phyloP scores from a whole-genome alignment of 2,329 filamentous ascomycete genomes.

The Shiraia bambusicola region DNA sequence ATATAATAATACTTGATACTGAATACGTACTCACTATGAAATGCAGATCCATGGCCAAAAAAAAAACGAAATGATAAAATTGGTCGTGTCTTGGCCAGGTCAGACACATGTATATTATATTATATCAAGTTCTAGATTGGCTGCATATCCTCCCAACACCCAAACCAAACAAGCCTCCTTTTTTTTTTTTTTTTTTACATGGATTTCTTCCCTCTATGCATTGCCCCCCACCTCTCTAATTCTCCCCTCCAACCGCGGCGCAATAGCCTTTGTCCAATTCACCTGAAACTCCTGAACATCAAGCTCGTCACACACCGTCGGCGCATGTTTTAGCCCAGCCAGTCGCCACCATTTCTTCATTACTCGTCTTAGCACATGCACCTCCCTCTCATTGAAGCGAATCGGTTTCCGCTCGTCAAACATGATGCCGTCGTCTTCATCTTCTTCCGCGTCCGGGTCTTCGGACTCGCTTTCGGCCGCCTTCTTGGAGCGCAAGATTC shows the following conservation, averaged over 20 bases:
- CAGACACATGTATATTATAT: too few relatives aligned
- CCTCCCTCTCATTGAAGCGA: slow-evolving; percentile 40
- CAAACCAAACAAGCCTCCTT: too few relatives aligned
- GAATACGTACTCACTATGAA: too few relatives aligned
- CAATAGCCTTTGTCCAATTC: slow-evolving; percentile 79
- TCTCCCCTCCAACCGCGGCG: slow-evolving; percentile 74
- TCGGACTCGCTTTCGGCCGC: slow-evolving; percentile 24
- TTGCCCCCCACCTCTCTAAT: slow-evolving; percentile 55
- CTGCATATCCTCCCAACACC: too few relatives aligned
- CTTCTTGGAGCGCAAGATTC: slow-evolving; percentile 11
- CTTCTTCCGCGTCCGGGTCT: slow-evolving; percentile 41
- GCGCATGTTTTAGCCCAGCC: slow-evolving; percentile 60
- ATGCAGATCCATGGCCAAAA: too few relatives aligned
- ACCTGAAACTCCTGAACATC: slow-evolving; percentile 61
- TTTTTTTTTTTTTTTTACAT: too few relatives aligned
- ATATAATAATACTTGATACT: too few relatives aligned
- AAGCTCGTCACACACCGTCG: slow-evolving; percentile 56
- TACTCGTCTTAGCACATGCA: slow-evolving; percentile 67
- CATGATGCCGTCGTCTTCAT: slow-evolving; percentile 44
- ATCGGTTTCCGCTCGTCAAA: slow-evolving; percentile 51
- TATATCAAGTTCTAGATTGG: too few relatives aligned
- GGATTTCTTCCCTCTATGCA: too few relatives aligned
- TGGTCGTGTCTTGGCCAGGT: too few relatives aligned
- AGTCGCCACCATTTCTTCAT: slow-evolving; percentile 72
- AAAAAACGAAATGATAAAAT: too few relatives aligned